These are phyloP conservation scores for Chenopodium album DNA, from an alignment of 148 eudicot species.

Conservation along the genomic window DNA sequence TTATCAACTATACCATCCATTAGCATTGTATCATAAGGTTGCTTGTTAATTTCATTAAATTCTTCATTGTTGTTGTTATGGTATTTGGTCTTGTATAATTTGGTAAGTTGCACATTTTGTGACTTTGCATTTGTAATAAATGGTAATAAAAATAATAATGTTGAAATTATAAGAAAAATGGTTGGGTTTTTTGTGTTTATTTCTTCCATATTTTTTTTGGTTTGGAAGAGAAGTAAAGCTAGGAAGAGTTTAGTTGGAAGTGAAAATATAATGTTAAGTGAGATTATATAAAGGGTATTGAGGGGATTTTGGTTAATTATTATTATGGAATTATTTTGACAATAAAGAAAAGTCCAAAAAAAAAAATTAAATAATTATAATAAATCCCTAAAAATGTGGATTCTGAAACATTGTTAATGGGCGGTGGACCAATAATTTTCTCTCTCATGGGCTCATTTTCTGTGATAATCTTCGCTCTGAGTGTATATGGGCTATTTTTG, in stretches of 20 bases:
- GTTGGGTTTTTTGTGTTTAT: neutral
- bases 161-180: neutral
- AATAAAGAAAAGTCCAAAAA: conserved; percentile 3
- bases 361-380: no score
- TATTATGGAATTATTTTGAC: neutral
- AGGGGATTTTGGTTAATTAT: neutral
- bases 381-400: neutral
- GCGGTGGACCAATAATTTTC: conserved; percentile 13
- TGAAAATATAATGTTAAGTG: neutral
- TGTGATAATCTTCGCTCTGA: neutral
- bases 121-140: conserved; percentile 14
- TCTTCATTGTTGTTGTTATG: neutral
- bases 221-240: neutral
- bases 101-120: conserved; percentile 16
- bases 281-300: conserved; percentile 1
- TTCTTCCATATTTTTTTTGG: neutral
- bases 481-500: neutral
- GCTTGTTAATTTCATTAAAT: conserved; percentile 2
- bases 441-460: conserved; percentile 3
- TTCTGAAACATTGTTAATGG: neutral
- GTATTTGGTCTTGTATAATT: conserved; percentile 25
- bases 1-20: neutral
- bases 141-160: neutral
- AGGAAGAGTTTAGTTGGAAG: neutral
- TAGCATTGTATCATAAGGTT: conserved; percentile 9